These are phyloP conservation scores for Phaeomoniella chlamydospora DNA, from an alignment of 2,329 filamentous ascomycete genomes.

Conservation along the genomic window DNA sequence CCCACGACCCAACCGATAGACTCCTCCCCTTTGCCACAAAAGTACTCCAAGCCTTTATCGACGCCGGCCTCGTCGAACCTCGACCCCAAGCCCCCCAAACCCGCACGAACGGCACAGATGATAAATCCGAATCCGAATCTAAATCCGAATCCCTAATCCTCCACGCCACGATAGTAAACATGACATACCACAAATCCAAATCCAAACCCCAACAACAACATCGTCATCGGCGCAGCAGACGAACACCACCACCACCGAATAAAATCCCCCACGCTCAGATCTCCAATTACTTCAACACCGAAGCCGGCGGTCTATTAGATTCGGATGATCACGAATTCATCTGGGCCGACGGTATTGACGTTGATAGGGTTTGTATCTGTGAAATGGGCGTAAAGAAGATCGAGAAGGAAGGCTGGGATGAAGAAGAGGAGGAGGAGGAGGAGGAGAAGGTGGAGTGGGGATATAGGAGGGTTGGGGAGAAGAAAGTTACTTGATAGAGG, in stretches of 20 bases:
- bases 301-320: conserved; percentile 17
- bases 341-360: conserved; percentile 54
- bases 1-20: conserved; percentile 19
- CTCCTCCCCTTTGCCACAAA: conserved; percentile 25
- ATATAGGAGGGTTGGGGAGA: not conserved
- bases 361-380: conserved; percentile 67
- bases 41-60: conserved; percentile 24
- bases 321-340: conserved; percentile 37
- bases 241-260: conserved; percentile 5
- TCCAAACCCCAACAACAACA: conserved; percentile 11
- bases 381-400: conserved; percentile 71
- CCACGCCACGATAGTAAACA: conserved; percentile 79
- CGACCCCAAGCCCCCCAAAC: too few species aligned
- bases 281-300: conserved; percentile 19
- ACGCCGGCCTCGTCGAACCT: conserved; percentile 23
- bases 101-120: not conserved
- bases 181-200: conserved; percentile 46
- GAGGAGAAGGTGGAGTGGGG: conserved; percentile 11
- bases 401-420: conserved; percentile 32
- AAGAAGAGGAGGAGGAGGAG: conserved; percentile 37
- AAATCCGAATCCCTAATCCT: conserved; percentile 48
- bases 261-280: conserved; percentile 31
- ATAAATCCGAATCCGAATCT: too few species aligned
- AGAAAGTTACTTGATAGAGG: too few species aligned
- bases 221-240: conserved; percentile 6